Evolutionary conservation across 108 stramenopile species (phyloP), one percentile per base, ranked within the genome.

Genomic region (Chaetoceros muelleri): DNA sequence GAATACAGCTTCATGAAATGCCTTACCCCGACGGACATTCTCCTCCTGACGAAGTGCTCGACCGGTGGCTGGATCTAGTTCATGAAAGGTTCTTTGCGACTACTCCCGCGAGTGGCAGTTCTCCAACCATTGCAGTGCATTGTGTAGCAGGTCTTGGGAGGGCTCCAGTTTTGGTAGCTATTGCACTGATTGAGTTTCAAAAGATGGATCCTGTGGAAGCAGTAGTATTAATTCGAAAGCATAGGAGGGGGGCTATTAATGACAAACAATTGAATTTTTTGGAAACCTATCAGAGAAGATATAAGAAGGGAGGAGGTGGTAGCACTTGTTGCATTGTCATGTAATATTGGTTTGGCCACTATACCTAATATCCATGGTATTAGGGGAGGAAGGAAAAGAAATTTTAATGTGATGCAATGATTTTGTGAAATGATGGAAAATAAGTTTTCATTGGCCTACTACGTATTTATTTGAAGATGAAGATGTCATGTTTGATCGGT

Each of bases 141-240:
- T 99, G 98, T 62, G 94, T 99, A 2, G 98, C 98, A 1, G 98
- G 98, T 1, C 78, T 99, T 49, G 98, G 98, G 5, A 72, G 98
- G 18, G 98, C 98, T 18, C 98, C 98, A 0, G 94, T 96, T 24
- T 73, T 99, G 64, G 98, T 99, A 22, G 96, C 98, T 0, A 84
- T 99, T 61, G 98, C 98, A 0, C 61, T 99, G 45, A 92, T 99
- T 61, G 98, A 99, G 61, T 91, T 82, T 71, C 93, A 72, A 25
- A 72, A 65, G 20, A 76, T 87, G 79, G 97, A 98, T 62, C 82
- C 97, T 10, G 78, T 93, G 8, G 84, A 95, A 31, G 95, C 95
- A 8, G 95, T 98, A 25, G 76, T 88, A 57, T 75, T 89, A 69
- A 94, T 98, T 48, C 82, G 95, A 44, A 58, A 70, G 60, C 73